Evolutionary conservation across 2,329 filamentous ascomycete genomes (phyloP).

Genomic region (Falciphora oryzae): DNA sequence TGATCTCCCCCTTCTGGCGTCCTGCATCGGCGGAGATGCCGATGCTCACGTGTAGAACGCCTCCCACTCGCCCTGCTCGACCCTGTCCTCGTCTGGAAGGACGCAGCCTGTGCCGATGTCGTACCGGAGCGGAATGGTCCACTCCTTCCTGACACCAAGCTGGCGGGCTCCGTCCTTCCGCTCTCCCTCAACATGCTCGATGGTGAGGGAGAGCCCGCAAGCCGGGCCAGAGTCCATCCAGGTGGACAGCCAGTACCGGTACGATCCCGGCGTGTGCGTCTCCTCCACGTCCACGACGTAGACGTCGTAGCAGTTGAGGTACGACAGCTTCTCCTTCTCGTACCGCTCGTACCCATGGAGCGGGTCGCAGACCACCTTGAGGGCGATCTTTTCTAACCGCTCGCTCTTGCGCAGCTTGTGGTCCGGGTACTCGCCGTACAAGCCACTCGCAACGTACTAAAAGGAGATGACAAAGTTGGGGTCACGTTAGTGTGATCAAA

Average conservation of each 20-base stretch:
- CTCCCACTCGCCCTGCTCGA: not conserved
- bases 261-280: not conserved
- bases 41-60: not conserved
- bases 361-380: slow-evolving; percentile 62
- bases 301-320: slow-evolving; percentile 5
- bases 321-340: not conserved
- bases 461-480: too few relatives aligned
- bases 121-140: slow-evolving; percentile 1
- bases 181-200: not conserved
- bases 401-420: slow-evolving; percentile 56
- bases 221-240: too few relatives aligned
- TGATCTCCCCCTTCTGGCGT: too few relatives aligned
- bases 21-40: too few relatives aligned
- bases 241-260: not conserved
- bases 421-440: not conserved
- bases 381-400: slow-evolving; percentile 64
- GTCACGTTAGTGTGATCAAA: too few relatives aligned
- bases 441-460: not conserved
- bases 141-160: not conserved
- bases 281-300: not conserved
- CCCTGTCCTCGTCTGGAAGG: not conserved
- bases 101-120: slow-evolving; percentile 5
- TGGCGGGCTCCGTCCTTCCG: not conserved
- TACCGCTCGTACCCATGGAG: not conserved
- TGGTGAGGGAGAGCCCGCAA: not conserved